Base-by-base conservation (phyloP, 352 stramenopile species). In the Thraustotheca clavata region DNA sequence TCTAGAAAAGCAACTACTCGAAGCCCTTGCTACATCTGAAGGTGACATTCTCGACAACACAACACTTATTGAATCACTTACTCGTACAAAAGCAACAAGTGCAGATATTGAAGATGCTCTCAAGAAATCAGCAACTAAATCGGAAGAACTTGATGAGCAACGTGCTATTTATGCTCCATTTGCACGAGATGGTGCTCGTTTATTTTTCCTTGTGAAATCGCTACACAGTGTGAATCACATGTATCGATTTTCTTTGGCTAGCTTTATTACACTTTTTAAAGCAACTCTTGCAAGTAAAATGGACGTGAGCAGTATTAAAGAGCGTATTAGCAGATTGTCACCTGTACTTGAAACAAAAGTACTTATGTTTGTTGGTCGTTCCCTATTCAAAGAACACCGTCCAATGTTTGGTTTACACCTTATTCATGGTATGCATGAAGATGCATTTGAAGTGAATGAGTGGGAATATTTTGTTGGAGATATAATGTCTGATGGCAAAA, bases 11-110 rank as follows among this genome's bases (percentile, higher is more conserved):
- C 76, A 97, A 22, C 77, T 98, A 12, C 79, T 98, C 0, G 80
- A 98, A 50, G 83, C 84, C 0, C 76, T 98, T 33, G 92, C 94
- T 3, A 96, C 86, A 3, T 95, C 91, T 1, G 91, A 98, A 62
- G 95, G 94, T n/a, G 90, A 98, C 60, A 90, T 98, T 24, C 65
- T 98, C 2, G 91, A 98, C 33, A 98, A 98, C 71, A 90, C 87
- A 8, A 77, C 88, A 16, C 72, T 98, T 0, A 96, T 98, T 22
- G 88, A 98, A 55, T 92, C 85, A n/a, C 77, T 98, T 1, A 96
- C 89, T 0, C 87, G 88, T 43, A 98, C 93, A 0, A 98, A 98
- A 57, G 79, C 83, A 0, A 97, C 91, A 9, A 88, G 83, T 41
- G 85, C 80, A 2, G 92, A 98, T 62, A 97, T 98, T 43, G 76